phyloP scores from a whole-genome alignment of 176 grass and related monocot genomes.

The Metroxylon sagu region DNA sequence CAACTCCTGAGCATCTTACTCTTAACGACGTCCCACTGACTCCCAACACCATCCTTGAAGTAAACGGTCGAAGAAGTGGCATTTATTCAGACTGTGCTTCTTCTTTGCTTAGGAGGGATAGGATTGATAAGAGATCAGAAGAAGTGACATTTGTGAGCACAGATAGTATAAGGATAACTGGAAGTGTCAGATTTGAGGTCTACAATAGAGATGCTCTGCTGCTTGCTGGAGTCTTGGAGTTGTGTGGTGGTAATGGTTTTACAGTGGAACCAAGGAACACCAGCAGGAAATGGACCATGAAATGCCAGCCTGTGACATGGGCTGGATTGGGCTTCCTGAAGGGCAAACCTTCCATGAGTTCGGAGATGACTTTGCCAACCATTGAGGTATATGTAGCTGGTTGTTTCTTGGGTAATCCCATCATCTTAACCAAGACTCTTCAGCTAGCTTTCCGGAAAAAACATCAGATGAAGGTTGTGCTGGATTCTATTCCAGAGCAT shows the following conservation, averaged over 20 bases:
- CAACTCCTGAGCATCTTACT: slow-evolving; percentile 33
- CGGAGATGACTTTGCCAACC: too few relatives aligned
- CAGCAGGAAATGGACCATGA: slow-evolving; percentile 45
- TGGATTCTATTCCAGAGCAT: too few relatives aligned
- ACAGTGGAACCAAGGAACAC: background rate
- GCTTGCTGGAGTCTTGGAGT: slow-evolving; percentile 50
- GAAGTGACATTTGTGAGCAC: slow-evolving; percentile 59
- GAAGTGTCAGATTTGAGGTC: slow-evolving; percentile 72
- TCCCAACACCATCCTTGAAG: slow-evolving; percentile 42
- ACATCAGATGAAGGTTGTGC: too few relatives aligned
- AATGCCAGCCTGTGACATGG: slow-evolving; percentile 27
- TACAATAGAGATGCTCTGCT: slow-evolving; percentile 34
- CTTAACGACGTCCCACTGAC: slow-evolving; percentile 53
- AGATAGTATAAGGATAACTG: slow-evolving; percentile 38
- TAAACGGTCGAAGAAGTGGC: slow-evolving; percentile 12
- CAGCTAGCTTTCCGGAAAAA: too few relatives aligned
- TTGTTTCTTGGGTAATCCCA: too few relatives aligned
- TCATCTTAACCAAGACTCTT: too few relatives aligned
- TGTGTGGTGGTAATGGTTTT: slow-evolving; percentile 11
- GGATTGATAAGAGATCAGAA: slow-evolving; percentile 21
- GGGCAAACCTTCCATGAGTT: too few relatives aligned
- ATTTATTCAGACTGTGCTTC: slow-evolving; percentile 19
- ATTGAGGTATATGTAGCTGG: too few relatives aligned
- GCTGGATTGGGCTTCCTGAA: slow-evolving; percentile 9
- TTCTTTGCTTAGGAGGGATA: slow-evolving; percentile 39